phyloP scores from a whole-genome alignment of 805 yeast genomes.

The Candida boleticola region DNA sequence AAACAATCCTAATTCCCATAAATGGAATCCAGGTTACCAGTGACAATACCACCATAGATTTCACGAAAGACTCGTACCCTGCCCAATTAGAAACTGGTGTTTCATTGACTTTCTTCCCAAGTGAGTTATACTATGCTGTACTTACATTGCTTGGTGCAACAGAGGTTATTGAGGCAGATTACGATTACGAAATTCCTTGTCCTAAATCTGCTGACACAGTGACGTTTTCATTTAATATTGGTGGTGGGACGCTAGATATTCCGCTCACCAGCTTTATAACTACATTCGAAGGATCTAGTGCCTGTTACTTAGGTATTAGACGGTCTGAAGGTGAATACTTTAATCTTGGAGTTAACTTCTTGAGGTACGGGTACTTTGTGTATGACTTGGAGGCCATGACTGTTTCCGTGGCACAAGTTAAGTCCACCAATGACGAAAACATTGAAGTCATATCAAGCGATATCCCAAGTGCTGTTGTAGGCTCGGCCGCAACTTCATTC shows the following conservation, averaged over 20 bases:
- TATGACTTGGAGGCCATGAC: constrained; percentile 54
- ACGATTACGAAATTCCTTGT: constrained; percentile 24
- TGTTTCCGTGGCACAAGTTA: constrained; percentile 14
- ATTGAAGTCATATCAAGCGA: constrained; percentile 44
- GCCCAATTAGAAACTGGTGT: constrained; percentile 37
- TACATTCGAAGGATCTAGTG: background rate
- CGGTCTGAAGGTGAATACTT: constrained; percentile 5
- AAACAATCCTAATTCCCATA: constrained; percentile 43
- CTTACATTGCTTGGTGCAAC: constrained; percentile 28
- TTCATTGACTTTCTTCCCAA: constrained; percentile 44
- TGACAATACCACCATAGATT: constrained; percentile 4
- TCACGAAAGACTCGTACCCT: constrained; percentile 17
- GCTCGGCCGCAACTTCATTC: background rate
- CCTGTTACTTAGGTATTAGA: background rate
- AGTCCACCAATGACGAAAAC: constrained; percentile 30
- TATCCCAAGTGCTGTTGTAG: constrained; percentile 38
- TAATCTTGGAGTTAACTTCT: constrained; percentile 64
- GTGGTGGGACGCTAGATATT: background rate
- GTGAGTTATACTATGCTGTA: constrained; percentile 26
- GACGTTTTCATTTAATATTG: background rate
- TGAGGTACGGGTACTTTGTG: constrained; percentile 62
- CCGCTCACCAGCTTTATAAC: constrained; percentile 6
- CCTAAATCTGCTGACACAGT: background rate
- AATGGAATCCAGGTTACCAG: constrained; percentile 29
- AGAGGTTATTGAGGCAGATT: constrained; percentile 46